Conservation (phyloP, 495 filamentous ascomycete species). For the Talaromyces wortmannii region DNA sequence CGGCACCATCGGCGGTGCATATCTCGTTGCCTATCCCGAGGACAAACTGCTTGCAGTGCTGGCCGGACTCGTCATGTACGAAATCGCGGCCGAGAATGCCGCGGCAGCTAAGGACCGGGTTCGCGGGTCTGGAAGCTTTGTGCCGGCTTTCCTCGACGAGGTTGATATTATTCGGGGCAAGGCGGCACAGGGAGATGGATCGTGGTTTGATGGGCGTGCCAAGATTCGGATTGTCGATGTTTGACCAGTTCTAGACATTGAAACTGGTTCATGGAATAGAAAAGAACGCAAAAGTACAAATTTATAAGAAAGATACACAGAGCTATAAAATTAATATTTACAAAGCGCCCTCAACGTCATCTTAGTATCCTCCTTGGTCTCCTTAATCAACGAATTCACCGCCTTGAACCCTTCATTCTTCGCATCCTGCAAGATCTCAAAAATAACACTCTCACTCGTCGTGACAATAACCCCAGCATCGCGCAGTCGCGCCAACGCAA, state of each 20-base stretch:
- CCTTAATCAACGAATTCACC: constrained; percentile 74
- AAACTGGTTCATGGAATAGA: neutral
- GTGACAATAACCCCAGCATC: constrained; percentile 74
- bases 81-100: constrained; percentile 79
- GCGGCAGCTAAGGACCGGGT: constrained; percentile 51
- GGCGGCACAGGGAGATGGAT: constrained; percentile 36
- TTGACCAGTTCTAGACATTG: constrained; percentile 1
- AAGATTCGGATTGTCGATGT: constrained; percentile 42
- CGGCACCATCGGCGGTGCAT: constrained; percentile 72
- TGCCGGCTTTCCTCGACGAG: constrained; percentile 79
- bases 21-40: constrained; percentile 50
- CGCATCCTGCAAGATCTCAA: constrained; percentile 90
- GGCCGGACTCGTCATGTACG: constrained; percentile 70
- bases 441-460: constrained; percentile 85
- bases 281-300: neutral
- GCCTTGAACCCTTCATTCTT: constrained; percentile 59
- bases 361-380: constrained; percentile 59
- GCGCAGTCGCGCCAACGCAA: constrained; percentile 71
- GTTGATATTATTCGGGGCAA: constrained; percentile 45
- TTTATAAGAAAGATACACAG: neutral
- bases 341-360: constrained; percentile 56
- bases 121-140: constrained; percentile 79
- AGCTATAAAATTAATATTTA: constrained; percentile 19
- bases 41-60: constrained; percentile 65
- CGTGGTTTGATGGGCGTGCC: constrained; percentile 46